Evolutionary conservation across 164 flowering plant genomes (phyloP).

Genomic region (Macadamia integrifolia): DNA sequence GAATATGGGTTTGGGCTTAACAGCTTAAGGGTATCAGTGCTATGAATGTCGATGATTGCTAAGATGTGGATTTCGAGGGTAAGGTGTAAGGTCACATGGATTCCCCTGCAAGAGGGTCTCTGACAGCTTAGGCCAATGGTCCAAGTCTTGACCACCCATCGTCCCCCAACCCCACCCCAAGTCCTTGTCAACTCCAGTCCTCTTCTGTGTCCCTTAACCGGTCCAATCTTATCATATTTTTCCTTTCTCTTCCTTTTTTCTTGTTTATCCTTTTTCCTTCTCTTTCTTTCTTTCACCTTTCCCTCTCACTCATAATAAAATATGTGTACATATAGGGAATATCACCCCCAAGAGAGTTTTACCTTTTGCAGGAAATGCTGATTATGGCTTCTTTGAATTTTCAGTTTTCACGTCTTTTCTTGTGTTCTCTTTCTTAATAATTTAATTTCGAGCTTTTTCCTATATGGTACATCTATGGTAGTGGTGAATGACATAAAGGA

Average conservation of each 20-base stretch:
- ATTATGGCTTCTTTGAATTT: too few species aligned
- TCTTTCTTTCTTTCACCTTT: too few species aligned
- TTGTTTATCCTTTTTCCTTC: too few species aligned
- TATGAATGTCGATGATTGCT: constrained; percentile 12
- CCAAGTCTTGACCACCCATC: constrained; percentile 19
- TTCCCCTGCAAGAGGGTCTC: constrained; percentile 18
- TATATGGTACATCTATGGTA: too few species aligned
- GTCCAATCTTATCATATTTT: neutral
- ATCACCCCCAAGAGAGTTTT: neutral
- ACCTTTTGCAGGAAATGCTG: neutral
- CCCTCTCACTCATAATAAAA: too few species aligned
- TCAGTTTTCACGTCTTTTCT: too few species aligned
- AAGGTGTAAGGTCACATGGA: constrained; percentile 32
- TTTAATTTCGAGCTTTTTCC: too few species aligned
- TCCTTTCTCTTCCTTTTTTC: too few species aligned
- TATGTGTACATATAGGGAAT: neutral
- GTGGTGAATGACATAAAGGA: too few species aligned
- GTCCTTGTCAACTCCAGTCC: constrained; percentile 25
- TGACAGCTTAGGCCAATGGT: constrained; percentile 34
- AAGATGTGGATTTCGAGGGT: constrained; percentile 11
- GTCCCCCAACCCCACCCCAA: neutral
- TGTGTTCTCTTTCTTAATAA: too few species aligned
- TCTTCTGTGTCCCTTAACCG: neutral
- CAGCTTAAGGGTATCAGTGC: neutral
- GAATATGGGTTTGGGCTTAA: too few species aligned